Evolutionary conservation across 208 protist species (phyloP).

Genomic region (Lotmaria passim): DNA sequence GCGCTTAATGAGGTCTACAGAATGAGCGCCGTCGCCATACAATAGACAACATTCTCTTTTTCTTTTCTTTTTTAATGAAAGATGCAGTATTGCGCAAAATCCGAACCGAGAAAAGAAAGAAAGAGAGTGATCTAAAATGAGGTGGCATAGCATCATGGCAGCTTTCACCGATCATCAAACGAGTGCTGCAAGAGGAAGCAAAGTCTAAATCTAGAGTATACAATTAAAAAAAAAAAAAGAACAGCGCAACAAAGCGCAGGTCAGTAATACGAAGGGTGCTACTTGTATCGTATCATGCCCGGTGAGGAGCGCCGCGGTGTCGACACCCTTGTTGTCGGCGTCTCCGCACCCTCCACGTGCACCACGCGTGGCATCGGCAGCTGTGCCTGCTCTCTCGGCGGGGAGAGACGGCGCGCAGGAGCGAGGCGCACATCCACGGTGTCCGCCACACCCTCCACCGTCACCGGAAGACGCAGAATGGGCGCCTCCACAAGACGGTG

Average conservation of each 20-base stretch:
- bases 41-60: too few species aligned
- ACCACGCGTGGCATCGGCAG: background rate
- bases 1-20: too few species aligned
- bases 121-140: too few species aligned
- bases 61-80: too few species aligned
- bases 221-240: background rate
- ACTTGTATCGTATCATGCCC: slow-evolving; percentile 11
- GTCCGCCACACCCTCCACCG: slow-evolving; percentile 24
- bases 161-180: too few species aligned
- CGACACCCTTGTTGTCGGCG: background rate
- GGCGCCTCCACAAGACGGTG: slow-evolving; percentile 28
- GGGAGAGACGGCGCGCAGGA: slow-evolving; percentile 9
- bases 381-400: background rate
- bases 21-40: too few species aligned
- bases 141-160: too few species aligned
- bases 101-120: too few species aligned
- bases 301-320: slow-evolving; percentile 3
- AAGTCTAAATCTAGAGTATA: too few species aligned
- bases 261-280: slow-evolving; percentile 13
- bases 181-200: too few species aligned
- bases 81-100: too few species aligned
- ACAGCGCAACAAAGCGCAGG: background rate
- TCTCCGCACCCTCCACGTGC: background rate
- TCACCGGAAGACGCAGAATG: slow-evolving; percentile 71
- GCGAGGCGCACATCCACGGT: slow-evolving; percentile 64